Conservation (phyloP, 2,329 filamentous ascomycete genomes). For the Colletotrichum horii region DNA sequence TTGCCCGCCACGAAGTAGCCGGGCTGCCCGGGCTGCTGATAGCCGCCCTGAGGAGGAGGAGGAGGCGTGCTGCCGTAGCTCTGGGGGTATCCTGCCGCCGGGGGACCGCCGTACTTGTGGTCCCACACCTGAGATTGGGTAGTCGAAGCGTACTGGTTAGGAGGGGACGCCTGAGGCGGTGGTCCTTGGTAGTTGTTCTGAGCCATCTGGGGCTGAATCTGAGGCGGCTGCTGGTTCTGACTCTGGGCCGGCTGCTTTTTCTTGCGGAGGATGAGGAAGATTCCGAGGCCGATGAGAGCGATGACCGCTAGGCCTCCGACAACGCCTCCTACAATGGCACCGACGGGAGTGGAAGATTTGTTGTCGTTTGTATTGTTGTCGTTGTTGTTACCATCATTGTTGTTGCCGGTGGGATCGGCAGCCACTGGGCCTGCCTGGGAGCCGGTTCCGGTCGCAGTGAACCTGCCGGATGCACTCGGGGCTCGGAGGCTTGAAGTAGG, state of each 20-base stretch:
- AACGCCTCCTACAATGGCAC: conserved; percentile 42
- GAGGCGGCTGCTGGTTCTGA: background rate
- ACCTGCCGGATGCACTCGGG: background rate
- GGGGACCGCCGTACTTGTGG: conserved; percentile 25
- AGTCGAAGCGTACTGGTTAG: background rate
- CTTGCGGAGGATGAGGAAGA: conserved; percentile 36
- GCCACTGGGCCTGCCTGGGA: background rate
- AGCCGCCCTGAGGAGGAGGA: conserved; percentile 6
- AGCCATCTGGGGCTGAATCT: conserved; percentile 2
- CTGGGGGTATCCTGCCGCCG: conserved; percentile 13
- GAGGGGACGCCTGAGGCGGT: background rate
- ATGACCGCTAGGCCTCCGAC: conserved; percentile 40
- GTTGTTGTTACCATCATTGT: background rate
- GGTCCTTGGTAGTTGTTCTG: background rate
- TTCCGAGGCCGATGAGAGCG: conserved; percentile 31
- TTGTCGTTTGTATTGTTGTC: background rate
- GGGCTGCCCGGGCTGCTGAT: conserved; percentile 11
- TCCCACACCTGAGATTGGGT: conserved; percentile 29
- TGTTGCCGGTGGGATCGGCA: conserved; percentile 8
- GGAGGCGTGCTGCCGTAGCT: conserved; percentile 24
- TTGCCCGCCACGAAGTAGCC: conserved; percentile 22
- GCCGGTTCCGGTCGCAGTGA: background rate
- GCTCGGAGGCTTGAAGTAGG: background rate
- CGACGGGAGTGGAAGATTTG: conserved; percentile 28
- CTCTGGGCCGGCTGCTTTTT: conserved; percentile 27